Percentiles rank a stretch among this genome's conserved stretches.
Evolutionary conservation across 345 rosid genomes (phyloP).

Genomic region (Mangifera indica): DNA sequence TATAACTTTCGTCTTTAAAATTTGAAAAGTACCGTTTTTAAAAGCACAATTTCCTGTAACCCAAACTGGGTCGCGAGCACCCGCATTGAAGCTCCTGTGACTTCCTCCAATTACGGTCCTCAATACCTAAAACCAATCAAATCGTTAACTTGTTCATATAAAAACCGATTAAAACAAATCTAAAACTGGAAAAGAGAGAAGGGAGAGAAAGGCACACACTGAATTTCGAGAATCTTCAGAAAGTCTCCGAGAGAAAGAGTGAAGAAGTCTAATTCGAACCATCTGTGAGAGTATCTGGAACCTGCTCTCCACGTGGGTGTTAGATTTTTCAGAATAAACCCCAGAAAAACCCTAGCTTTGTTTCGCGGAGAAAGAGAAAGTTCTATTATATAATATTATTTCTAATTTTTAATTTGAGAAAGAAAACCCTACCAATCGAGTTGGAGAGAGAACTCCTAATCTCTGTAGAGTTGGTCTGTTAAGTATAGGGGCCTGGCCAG

Average conservation of each 20-base stretch:
- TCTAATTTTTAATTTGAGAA: not conserved
- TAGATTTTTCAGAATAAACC: constrained; percentile 27
- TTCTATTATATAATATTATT: not conserved
- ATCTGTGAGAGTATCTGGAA: constrained; percentile 27
- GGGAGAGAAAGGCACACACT: constrained; percentile 26
- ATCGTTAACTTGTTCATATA: not conserved
- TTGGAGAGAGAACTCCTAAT: not conserved
- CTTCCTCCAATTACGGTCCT: constrained; percentile 37
- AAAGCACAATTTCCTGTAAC: constrained; percentile 28
- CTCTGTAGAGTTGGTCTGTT: no score
- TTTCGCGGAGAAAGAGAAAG: not conserved
- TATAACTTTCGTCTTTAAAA: no score
- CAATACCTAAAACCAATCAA: constrained; percentile 36
- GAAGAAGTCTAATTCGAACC: constrained; percentile 60
- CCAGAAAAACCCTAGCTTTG: constrained; percentile 33
- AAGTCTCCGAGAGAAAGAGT: constrained; percentile 41
- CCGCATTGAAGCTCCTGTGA: constrained; percentile 44
- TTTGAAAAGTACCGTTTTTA: constrained; percentile 34
- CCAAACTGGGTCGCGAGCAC: constrained; percentile 29
- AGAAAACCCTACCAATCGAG: not conserved
- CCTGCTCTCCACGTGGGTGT: no score
- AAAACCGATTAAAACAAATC: not conserved
- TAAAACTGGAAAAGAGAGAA: not conserved
- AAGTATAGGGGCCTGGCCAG: no score
- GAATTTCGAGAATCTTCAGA: constrained; percentile 30